Conservation (phyloP, 2,329 filamentous ascomycete genomes). For the Sporothrix inflata region DNA sequence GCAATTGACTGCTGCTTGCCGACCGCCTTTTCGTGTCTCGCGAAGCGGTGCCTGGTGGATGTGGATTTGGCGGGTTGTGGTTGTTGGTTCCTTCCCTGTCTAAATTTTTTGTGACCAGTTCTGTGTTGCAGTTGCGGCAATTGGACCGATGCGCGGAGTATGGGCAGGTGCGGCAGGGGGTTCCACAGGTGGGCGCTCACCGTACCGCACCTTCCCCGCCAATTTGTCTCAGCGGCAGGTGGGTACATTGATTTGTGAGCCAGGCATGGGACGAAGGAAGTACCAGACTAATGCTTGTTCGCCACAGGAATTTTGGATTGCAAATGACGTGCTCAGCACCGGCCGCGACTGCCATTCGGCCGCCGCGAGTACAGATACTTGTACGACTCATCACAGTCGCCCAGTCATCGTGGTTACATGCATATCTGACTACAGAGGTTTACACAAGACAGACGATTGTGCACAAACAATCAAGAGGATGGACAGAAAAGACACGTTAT, state of each 20-base stretch:
- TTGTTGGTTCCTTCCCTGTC: background rate
- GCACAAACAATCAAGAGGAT: too few relatives aligned
- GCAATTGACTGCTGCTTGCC: slow-evolving; percentile 9
- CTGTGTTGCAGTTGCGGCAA: slow-evolving; percentile 12
- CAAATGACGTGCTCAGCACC: slow-evolving; percentile 29
- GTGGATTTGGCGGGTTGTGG: background rate
- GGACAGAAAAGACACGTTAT: background rate
- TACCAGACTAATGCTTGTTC: slow-evolving; percentile 13
- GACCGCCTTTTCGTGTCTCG: slow-evolving; percentile 22
- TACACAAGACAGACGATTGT: too few relatives aligned
- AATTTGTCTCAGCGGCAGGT: background rate
- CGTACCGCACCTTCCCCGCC: slow-evolving; percentile 23
- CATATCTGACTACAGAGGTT: background rate
- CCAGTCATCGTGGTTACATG: background rate
- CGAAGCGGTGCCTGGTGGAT: background rate
- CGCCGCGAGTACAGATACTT: background rate
- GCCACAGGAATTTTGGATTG: slow-evolving; percentile 3
- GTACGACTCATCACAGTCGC: background rate
- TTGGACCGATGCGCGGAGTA: slow-evolving; percentile 28
- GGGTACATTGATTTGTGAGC: background rate
- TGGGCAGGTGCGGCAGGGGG: background rate
- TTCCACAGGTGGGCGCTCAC: slow-evolving; percentile 13
- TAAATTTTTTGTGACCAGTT: slow-evolving; percentile 10
- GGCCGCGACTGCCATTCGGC: slow-evolving; percentile 16
- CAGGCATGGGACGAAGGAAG: background rate